A percentile compares a stretch with the other conserved stretches of the same genome.
Evolutionary conservation across 257 asterid genomes (phyloP).

Genomic region (Cinchona pubescens): DNA sequence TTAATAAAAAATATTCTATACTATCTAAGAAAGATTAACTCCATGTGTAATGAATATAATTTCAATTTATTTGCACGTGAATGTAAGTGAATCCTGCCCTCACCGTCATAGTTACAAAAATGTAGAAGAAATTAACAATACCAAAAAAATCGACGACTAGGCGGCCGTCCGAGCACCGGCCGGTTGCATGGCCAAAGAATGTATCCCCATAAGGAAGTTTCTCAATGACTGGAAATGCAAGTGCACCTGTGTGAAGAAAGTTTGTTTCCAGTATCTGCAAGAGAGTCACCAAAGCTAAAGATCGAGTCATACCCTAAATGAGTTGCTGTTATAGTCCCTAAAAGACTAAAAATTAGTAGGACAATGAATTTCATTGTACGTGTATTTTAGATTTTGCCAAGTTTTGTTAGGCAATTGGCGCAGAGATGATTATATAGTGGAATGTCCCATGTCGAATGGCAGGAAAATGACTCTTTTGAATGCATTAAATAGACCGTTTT

Average conservation of each 20-base stretch:
- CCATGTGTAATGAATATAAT: too few relatives aligned
- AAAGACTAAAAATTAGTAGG: constrained; percentile 20
- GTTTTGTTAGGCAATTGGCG: not conserved
- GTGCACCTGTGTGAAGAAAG: constrained; percentile 57
- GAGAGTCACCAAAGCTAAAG: constrained; percentile 82
- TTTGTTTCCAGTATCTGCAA: constrained; percentile 77
- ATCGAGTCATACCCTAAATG: constrained; percentile 49
- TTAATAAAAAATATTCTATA: too few relatives aligned
- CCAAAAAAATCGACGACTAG: constrained; percentile 26
- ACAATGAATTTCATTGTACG: constrained; percentile 26
- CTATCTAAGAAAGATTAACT: too few relatives aligned
- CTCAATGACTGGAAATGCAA: constrained; percentile 64
- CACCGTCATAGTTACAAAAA: not conserved
- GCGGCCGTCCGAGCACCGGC: constrained; percentile 36
- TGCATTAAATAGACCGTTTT: not conserved
- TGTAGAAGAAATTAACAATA: not conserved
- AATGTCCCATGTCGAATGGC: not conserved
- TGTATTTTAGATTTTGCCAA: too few relatives aligned
- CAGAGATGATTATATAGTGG: not conserved
- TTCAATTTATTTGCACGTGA: too few relatives aligned
- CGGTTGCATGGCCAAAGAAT: constrained; percentile 42
- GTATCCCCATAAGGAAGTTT: constrained; percentile 62
- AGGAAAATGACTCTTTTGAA: not conserved
- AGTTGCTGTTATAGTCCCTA: constrained; percentile 21
- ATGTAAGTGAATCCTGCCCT: not conserved